Conservation (phyloP, 129 eudicot genomes). For the Flaveria brownii region DNA sequence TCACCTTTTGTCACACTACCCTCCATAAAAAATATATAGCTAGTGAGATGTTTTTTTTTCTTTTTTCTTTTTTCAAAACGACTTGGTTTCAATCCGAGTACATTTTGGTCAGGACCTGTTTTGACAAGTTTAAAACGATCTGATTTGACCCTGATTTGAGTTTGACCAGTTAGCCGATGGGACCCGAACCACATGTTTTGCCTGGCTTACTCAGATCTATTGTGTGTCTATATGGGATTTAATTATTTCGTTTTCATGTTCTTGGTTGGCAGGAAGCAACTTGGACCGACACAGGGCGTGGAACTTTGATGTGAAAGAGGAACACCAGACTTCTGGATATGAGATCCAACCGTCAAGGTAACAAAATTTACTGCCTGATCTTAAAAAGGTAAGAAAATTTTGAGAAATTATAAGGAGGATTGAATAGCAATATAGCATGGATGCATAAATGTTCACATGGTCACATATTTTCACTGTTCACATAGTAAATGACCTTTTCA, state of each 20-base stretch:
- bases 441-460: constrained; percentile 14
- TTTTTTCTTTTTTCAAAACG: too few species aligned
- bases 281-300: not conserved
- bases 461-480: not conserved
- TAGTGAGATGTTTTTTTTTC: too few species aligned
- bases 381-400: not conserved
- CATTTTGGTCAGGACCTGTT: not conserved
- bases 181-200: too few species aligned
- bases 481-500: not conserved
- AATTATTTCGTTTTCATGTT: not conserved
- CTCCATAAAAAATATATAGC: not conserved
- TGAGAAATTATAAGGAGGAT: not conserved
- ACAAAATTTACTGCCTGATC: not conserved
- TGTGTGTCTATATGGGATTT: not conserved
- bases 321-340: not conserved
- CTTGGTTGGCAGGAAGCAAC: constrained; percentile 26
- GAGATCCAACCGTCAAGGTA: constrained; percentile 23
- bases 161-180: too few species aligned
- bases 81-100: not conserved
- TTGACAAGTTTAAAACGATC: not conserved
- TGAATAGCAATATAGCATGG: constrained; percentile 2
- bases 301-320: constrained; percentile 12
- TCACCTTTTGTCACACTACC: not conserved
- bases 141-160: not conserved
- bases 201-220: too few species aligned